These are phyloP conservation scores for Aspergillus luchuensis DNA, from an alignment of 2,329 filamentous ascomycete genomes.

Conservation along the genomic window DNA sequence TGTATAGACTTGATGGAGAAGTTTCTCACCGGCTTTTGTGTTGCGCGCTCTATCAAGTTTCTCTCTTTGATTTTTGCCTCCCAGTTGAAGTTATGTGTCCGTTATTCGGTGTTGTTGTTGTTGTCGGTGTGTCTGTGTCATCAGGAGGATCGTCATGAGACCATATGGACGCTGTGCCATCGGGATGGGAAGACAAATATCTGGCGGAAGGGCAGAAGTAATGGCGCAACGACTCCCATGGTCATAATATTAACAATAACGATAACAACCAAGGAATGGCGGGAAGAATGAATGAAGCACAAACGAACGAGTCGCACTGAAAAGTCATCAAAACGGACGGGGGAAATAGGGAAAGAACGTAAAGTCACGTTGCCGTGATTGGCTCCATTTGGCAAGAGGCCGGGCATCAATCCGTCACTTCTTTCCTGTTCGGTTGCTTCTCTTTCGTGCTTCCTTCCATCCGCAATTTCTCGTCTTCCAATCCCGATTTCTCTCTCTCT, in stretches of 20 bases:
- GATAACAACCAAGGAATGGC: no score
- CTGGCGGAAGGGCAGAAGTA: background rate
- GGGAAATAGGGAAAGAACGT: background rate
- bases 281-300: background rate
- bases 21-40: background rate
- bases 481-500: background rate
- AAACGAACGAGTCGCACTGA: background rate
- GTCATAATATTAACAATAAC: background rate
- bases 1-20: background rate
- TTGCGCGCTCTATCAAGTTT: background rate
- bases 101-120: background rate
- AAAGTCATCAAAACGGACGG: no score
- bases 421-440: background rate
- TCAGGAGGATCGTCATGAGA: slow-evolving; percentile 2
- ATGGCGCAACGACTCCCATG: background rate
- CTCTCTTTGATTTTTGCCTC: background rate
- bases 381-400: background rate
- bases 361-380: slow-evolving; percentile 9
- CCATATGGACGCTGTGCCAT: background rate
- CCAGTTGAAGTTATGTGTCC: background rate
- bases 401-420: background rate
- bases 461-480: background rate
- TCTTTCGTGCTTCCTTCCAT: background rate
- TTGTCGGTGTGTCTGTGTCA: background rate
- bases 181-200: background rate